Base-by-base conservation (phyloP, 139 green algal species). In the Chlorella sp. region DNA sequence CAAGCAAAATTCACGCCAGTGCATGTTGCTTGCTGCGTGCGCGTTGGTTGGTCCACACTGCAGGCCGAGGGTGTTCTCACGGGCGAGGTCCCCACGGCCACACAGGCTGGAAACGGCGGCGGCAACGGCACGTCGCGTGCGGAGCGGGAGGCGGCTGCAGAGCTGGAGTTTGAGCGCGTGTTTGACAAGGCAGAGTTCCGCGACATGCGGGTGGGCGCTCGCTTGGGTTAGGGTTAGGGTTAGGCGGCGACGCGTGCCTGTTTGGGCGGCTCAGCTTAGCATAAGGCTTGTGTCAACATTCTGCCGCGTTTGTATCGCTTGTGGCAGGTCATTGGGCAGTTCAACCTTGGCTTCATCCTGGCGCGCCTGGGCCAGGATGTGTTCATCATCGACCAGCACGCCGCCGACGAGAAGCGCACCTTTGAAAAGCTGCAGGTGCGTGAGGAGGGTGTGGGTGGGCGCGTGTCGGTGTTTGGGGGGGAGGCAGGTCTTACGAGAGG, bases 331-430 rank as follows among this genome's bases (percentile, higher is more conserved):
- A 90, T 72, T 36, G 67, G 67, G 2, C 94, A 99, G 85, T 99
- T 99, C 88, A 99, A 99, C 75, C 82, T 98, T 42, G 95, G 95
- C n/a, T 99, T 99, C 87, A 97, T 99, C 73, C 72, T 99, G 3
- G 88, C 82, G 1, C 68, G 70, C 3, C 82, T 94, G 49, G 86
- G 82, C 2, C 62, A 30, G 20, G 94, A 99, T 73, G 69, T 99
- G 4, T 99, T 97, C 83, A 99, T 99, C 66, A 66, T 99, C 0
- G 95, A 99, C 83, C 94, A 99, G 84, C 92, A 97, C 74, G 92
- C 92, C 1, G 88, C 89, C 68, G 95, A 97, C 61, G 95, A 99
- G 80, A 98, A 97, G 78, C 88, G 78, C 77, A 99, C 92, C 72
- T 99, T 98, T 82, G 94, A 98, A 86, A 81, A 88, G 22, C 76